Conservation (phyloP, 352 stramenopile species). For the Lagenidium giganteum region DNA sequence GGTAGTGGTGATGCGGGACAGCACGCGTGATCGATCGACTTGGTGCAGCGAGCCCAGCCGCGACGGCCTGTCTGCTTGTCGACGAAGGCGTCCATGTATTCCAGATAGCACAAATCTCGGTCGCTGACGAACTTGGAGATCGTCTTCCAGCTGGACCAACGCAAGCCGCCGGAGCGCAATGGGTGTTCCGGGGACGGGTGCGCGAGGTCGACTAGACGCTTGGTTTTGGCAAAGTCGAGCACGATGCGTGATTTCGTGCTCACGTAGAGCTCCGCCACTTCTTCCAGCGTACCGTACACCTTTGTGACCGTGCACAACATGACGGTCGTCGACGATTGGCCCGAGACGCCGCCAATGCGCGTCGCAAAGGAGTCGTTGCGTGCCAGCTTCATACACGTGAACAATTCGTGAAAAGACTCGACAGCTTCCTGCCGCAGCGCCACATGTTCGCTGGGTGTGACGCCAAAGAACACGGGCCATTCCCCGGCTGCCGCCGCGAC, state of each 20-base stretch:
- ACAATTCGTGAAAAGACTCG: slow-evolving; percentile 29
- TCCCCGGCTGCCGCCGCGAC: too few species aligned
- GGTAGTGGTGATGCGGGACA: slow-evolving; percentile 55
- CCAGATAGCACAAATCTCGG: slow-evolving; percentile 51
- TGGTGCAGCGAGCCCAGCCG: slow-evolving; percentile 60
- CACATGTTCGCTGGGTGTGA: too few species aligned
- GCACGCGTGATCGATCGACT: slow-evolving; percentile 55
- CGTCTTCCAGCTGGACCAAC: slow-evolving; percentile 57
- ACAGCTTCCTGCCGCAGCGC: too few species aligned
- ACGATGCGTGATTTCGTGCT: slow-evolving; percentile 31
- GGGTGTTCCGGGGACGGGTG: slow-evolving; percentile 28
- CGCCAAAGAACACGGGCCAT: too few species aligned
- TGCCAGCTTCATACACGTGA: slow-evolving; percentile 28
- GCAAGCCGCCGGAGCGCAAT: slow-evolving; percentile 38
- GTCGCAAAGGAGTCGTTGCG: slow-evolving; percentile 26
- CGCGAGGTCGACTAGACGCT: slow-evolving; percentile 51
- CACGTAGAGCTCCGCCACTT: slow-evolving; percentile 57
- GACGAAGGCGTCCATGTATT: slow-evolving; percentile 68
- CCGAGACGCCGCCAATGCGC: slow-evolving; percentile 19
- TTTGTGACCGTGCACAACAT: slow-evolving; percentile 54
- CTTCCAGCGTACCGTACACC: slow-evolving; percentile 50
- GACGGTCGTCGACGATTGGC: slow-evolving; percentile 31
- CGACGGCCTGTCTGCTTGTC: slow-evolving; percentile 46
- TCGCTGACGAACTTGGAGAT: slow-evolving; percentile 41
- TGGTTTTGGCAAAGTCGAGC: slow-evolving; percentile 43